Evolutionary conservation across 331 rosid genomes (phyloP).

Genomic region (Erythrophleum ivorense): DNA sequence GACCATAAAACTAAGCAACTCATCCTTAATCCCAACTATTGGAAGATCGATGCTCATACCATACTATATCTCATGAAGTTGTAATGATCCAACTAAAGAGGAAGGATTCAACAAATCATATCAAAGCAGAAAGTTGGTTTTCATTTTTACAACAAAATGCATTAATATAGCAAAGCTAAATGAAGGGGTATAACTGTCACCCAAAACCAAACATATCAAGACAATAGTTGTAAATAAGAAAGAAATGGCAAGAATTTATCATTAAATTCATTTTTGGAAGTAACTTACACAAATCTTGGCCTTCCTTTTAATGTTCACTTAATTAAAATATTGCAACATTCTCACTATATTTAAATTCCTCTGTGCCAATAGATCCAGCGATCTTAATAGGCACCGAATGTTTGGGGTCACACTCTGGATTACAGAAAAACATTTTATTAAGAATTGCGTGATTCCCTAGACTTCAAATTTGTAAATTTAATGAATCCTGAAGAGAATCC

Average conservation of each 20-base stretch:
- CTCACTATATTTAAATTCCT: neutral
- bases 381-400: neutral
- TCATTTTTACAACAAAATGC: neutral
- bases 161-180: neutral
- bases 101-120: neutral
- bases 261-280: neutral
- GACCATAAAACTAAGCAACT: neutral
- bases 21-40: neutral
- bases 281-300: neutral
- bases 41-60: neutral
- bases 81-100: neutral
- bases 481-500: neutral
- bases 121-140: neutral
- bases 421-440: neutral
- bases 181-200: neutral
- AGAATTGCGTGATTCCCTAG: conserved; percentile 22
- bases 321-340: conserved; percentile 12
- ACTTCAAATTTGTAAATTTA: neutral
- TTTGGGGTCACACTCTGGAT: neutral
- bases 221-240: neutral
- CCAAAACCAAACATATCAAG: neutral
- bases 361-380: conserved; percentile 13
- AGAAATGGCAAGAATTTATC: neutral
- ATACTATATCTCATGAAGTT: conserved; percentile 2
- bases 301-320: neutral